phyloP scores from a whole-genome alignment of 768 basidiomycete genomes.

The Boletus insuetus region DNA sequence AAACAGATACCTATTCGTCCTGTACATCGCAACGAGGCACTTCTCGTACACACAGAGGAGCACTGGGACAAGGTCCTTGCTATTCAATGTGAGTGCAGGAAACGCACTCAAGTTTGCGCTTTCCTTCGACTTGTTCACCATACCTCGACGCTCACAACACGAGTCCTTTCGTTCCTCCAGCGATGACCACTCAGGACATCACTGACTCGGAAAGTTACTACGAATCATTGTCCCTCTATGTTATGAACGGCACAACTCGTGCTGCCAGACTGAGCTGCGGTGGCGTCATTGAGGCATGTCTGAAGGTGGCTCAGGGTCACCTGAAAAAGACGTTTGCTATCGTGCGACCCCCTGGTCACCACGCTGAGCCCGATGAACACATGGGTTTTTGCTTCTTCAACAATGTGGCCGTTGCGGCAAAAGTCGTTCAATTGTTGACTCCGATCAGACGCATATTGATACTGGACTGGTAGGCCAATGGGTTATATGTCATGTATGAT shows the following conservation, averaged over 20 bases:
- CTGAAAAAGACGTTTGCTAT: constrained; percentile 90
- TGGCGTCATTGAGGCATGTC: constrained; percentile 87
- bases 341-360: constrained; percentile 96
- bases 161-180: constrained; percentile 38
- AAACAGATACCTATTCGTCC: constrained; percentile 71
- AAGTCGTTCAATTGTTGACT: constrained; percentile 71
- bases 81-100: constrained; percentile 64
- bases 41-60: constrained; percentile 87
- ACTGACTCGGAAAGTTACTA: constrained; percentile 78
- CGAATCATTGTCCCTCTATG: constrained; percentile 89
- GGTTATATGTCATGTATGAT: background rate
- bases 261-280: constrained; percentile 90
- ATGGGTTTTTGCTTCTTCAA: constrained; percentile 99
- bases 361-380: constrained; percentile 95
- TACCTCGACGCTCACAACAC: constrained; percentile 13
- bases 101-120: background rate
- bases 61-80: constrained; percentile 90
- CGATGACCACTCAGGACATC: constrained; percentile 72
- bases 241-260: constrained; percentile 79
- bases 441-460: constrained; percentile 81
- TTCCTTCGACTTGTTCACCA: background rate
- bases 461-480: constrained; percentile 81
- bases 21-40: constrained; percentile 72
- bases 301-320: constrained; percentile 78
- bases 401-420: constrained; percentile 91